Percentiles rank a stretch among this genome's conserved stretches.
These are phyloP conservation scores for Mycena amicta DNA, from an alignment of 768 basidiomycete genomes.

Conservation along the genomic window DNA sequence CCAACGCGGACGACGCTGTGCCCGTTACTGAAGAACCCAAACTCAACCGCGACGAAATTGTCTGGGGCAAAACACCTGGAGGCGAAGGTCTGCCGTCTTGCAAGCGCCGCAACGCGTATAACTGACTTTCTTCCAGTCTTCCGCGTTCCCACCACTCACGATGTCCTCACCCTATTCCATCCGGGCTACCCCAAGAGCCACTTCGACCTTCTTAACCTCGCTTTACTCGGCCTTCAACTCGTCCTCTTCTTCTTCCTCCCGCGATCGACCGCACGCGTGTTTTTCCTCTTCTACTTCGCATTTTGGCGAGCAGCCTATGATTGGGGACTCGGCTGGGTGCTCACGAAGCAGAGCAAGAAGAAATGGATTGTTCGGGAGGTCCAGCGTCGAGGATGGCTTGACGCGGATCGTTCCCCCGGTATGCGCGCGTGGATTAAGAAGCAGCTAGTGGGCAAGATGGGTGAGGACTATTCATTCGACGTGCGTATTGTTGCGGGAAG, in stretches of 20 bases:
- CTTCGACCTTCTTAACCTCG: conserved; percentile 84
- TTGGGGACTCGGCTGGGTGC: conserved; percentile 88
- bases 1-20: background rate
- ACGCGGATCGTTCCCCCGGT: conserved; percentile 60
- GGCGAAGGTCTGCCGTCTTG: conserved; percentile 64
- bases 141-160: conserved; percentile 88
- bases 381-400: conserved; percentile 86
- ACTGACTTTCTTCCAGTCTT: conserved; percentile 62
- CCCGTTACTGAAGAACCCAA: background rate
- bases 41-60: conserved; percentile 54
- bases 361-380: conserved; percentile 90
- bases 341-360: conserved; percentile 94
- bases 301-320: conserved; percentile 95
- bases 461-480: conserved; percentile 90
- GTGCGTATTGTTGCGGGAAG: conserved; percentile 54
- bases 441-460: conserved; percentile 92
- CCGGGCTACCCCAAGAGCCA: conserved; percentile 86
- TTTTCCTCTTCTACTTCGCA: conserved; percentile 89
- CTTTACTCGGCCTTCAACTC: conserved; percentile 75
- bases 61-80: conserved; percentile 86
- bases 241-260: conserved; percentile 72
- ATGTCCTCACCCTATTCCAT: conserved; percentile 85
- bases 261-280: conserved; percentile 50
- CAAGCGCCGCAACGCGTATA: conserved; percentile 2
- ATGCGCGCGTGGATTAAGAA: conserved; percentile 82